Evolutionary conservation across 2,329 filamentous ascomycete species (phyloP).

Genomic region (Hymenoscyphus linearis): DNA sequence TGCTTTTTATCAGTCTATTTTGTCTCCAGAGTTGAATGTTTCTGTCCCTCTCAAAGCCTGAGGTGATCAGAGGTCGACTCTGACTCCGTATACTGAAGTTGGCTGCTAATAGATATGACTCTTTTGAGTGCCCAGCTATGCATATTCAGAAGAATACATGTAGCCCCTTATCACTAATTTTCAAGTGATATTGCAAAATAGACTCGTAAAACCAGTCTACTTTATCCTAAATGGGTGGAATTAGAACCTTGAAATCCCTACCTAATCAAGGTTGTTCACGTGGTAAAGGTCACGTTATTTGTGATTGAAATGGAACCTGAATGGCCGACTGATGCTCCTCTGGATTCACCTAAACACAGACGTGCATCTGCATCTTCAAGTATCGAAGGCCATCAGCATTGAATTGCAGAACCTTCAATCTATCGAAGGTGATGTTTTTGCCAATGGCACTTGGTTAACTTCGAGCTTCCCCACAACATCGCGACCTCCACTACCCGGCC

Average conservation of each 20-base stretch:
- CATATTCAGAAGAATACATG: too few relatives aligned
- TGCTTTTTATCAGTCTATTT: too few relatives aligned
- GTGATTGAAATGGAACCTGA: background rate
- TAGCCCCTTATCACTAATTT: too few relatives aligned
- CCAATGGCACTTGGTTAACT: constrained; percentile 14
- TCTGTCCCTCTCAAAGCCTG: too few relatives aligned
- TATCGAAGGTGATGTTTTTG: constrained; percentile 4
- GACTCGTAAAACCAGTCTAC: background rate
- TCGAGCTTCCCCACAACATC: constrained; percentile 9
- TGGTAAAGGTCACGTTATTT: background rate
- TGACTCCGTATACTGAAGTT: too few relatives aligned
- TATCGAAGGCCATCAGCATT: constrained; percentile 9
- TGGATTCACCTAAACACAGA: background rate
- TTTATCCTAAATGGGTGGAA: background rate
- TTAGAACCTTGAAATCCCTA: too few relatives aligned
- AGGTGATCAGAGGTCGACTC: too few relatives aligned
- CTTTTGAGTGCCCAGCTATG: too few relatives aligned
- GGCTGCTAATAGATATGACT: too few relatives aligned
- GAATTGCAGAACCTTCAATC: background rate
- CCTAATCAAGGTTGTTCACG: background rate
- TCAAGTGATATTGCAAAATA: too few relatives aligned
- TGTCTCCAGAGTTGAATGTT: too few relatives aligned
- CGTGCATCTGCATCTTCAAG: constrained; percentile 6
- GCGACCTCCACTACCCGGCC: background rate
- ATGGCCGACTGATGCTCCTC: background rate